A percentile compares a stretch with the other conserved stretches of the same genome.
Evolutionary conservation across 441 rosid species (phyloP).

Genomic region (Cnidoscolus chayamansa): DNA sequence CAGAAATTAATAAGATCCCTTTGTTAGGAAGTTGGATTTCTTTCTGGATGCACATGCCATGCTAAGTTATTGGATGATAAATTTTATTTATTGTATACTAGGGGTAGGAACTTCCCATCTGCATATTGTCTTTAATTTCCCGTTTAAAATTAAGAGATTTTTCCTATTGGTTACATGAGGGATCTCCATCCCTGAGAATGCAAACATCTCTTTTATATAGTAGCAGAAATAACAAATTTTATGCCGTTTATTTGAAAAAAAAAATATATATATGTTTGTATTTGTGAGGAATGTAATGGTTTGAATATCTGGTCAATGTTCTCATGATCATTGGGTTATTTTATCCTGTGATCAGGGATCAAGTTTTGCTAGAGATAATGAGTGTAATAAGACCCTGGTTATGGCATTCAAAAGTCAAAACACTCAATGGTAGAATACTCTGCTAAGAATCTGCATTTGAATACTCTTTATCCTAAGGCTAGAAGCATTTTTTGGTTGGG

Average conservation of each 20-base stretch:
- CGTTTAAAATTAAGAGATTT: not conserved
- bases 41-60: not conserved
- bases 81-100: not conserved
- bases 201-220: not conserved
- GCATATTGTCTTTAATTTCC: not conserved
- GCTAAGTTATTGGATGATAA: not conserved
- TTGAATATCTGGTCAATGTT: not conserved
- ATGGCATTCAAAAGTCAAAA: not conserved
- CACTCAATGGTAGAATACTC: not conserved
- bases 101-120: not conserved
- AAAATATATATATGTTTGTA: too few relatives aligned
- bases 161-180: not conserved
- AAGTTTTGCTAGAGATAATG: not conserved
- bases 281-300: not conserved
- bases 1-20: not conserved
- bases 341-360: not conserved
- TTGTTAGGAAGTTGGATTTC: not conserved
- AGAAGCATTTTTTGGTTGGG: not conserved
- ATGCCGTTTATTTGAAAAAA: not conserved
- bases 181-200: not conserved
- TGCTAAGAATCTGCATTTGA: not conserved
- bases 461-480: too few relatives aligned
- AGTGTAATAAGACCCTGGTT: not conserved
- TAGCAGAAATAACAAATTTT: not conserved
- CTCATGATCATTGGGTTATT: not conserved